Evolutionary conservation across 345 rosid genomes (phyloP).

Genomic region (Brassica cretica): DNA sequence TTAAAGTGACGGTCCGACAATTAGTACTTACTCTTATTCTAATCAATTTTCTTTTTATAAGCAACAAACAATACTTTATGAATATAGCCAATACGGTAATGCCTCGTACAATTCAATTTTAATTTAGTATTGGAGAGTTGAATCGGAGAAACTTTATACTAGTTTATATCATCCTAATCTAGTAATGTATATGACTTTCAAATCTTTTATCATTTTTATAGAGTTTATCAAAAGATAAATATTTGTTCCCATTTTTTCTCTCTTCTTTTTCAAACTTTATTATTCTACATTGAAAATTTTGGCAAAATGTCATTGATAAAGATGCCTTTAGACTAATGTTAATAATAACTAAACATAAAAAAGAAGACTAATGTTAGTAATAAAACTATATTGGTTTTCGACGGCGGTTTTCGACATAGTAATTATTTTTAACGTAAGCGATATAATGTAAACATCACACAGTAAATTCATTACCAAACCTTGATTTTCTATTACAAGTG

Average conservation of each 20-base stretch:
- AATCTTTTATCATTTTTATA: neutral
- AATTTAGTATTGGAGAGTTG: neutral
- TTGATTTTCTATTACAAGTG: neutral
- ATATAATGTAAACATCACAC: neutral
- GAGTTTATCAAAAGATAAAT: neutral
- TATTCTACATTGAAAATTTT: neutral
- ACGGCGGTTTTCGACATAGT: neutral
- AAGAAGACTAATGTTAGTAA: too few species aligned
- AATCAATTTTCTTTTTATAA: neutral
- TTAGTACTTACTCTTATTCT: neutral
- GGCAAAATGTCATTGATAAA: neutral
- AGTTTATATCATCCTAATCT: neutral
- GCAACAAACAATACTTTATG: neutral
- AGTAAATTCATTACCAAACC: neutral
- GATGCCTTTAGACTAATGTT: neutral
- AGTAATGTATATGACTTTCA: neutral
- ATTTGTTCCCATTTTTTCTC: neutral
- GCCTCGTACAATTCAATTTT: neutral
- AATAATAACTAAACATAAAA: neutral
- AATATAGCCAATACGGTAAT: neutral
- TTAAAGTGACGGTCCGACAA: constrained; percentile 18
- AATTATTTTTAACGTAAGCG: neutral
- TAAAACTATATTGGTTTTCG: neutral
- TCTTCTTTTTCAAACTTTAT: neutral
- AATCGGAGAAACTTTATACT: neutral